Evolutionary conservation across 352 stramenopile species (phyloP), one percentile per base, ranked within the genome.

Genomic region (Elongisporangium senticosum): DNA sequence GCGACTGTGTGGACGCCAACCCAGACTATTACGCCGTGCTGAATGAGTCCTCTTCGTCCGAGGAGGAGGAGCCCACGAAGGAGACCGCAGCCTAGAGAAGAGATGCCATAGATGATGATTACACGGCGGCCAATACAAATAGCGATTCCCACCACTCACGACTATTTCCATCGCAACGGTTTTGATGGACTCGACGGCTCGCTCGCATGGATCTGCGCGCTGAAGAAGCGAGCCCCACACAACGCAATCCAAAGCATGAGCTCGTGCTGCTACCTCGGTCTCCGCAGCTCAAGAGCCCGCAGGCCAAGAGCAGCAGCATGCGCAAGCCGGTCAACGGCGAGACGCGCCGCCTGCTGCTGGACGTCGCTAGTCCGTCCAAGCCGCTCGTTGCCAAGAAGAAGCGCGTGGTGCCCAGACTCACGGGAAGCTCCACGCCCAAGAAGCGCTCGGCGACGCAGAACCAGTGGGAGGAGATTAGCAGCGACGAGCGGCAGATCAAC

Each of bases 11-110:
- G 52, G 85, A 96, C 62, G 77, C 77, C 58, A 89, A 96, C 71
- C 87, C 87, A 7, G 85, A 95, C 67, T 96, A 96, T 68, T 95
- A 96, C 69, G 77, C 81, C 62, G 80, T 95, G 56, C 71, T 96
- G 50, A 82, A 86, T 49, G 83, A 94, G 3, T 22, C 69, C 22
- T 68, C 70, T 7, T 65, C 68, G n/a, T 73, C 67, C 19, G 75
- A 86, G 7, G 63, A 75, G 48, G 63, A 75, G 4, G 26, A 73
- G 22, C 51, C 50, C 39, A 26, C 67, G 22, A 54, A 49, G 24
- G 52, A 56, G 14, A 33, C 56, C 10, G 15, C n/a, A n/a, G n/a
- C 47, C 33, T 43, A 43, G 33, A 43, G 33, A 37, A 37, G 26
- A 37, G 26, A 37, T 37, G 6, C 26, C 33, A 43, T 43, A 43